Conservation (phyloP, 2,329 filamentous ascomycete species). For the Sarocladium oryzae region DNA sequence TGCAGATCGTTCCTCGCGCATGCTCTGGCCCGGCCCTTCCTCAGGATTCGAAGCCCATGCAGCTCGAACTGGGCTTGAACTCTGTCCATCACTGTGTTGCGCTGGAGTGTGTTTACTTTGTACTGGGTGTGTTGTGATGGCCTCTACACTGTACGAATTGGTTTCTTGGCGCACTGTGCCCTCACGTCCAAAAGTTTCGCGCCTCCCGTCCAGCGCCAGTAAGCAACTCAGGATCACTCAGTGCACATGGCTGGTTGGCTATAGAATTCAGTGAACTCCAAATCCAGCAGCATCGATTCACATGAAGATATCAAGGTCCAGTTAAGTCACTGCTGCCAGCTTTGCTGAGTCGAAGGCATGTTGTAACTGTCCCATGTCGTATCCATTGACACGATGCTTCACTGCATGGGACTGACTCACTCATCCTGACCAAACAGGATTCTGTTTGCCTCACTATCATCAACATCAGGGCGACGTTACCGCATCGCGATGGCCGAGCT, state of each 20-base stretch:
- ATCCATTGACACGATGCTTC: not conserved
- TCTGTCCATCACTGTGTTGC: not conserved
- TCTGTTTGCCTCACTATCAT: not conserved
- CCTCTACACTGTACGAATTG: not conserved
- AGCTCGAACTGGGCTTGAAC: not conserved
- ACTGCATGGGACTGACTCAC: constrained; percentile 5
- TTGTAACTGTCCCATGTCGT: too few relatives aligned
- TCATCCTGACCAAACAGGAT: not conserved
- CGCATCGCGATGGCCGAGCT: not conserved
- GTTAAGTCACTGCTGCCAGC: too few relatives aligned
- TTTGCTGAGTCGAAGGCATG: too few relatives aligned
- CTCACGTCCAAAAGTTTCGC: not conserved
- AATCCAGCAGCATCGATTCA: too few relatives aligned
- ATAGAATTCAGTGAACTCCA: too few relatives aligned
- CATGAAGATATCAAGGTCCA: too few relatives aligned
- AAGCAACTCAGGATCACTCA: not conserved
- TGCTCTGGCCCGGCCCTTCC: not conserved
- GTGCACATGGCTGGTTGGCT: not conserved
- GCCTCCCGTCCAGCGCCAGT: not conserved
- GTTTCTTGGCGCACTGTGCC: not conserved
- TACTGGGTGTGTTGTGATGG: not conserved
- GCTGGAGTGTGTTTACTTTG: too few relatives aligned
- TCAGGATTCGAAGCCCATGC: not conserved
- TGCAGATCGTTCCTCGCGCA: not conserved
- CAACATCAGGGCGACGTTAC: not conserved